phyloP scores from a whole-genome alignment of 495 filamentous ascomycete genomes.

The Penicillium dipodomyicola region DNA sequence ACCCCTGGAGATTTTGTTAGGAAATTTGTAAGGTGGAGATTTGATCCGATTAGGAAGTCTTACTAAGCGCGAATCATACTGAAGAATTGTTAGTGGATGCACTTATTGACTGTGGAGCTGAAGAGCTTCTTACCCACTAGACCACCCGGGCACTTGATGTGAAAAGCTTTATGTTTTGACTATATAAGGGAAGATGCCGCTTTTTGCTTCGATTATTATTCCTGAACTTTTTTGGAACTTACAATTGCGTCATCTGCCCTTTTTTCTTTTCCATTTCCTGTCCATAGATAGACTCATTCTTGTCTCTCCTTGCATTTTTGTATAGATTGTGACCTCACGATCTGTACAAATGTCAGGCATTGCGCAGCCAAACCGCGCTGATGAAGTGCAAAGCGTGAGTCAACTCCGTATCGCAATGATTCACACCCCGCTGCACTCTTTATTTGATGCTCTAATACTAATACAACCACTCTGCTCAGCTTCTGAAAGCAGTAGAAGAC shows the following conservation, averaged over 20 bases:
- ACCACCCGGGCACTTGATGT: too few relatives aligned
- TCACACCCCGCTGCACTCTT: constrained; percentile 3
- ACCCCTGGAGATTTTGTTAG: too few relatives aligned
- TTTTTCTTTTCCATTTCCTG: neutral
- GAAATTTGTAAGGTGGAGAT: too few relatives aligned
- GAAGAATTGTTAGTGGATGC: too few relatives aligned
- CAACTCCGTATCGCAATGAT: constrained; percentile 8
- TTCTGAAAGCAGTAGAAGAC: constrained; percentile 68
- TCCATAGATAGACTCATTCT: neutral
- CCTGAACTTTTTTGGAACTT: constrained; percentile 19
- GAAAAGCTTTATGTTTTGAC: too few relatives aligned
- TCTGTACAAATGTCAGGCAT: constrained; percentile 27
- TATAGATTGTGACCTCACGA: neutral
- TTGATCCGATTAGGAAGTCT: too few relatives aligned
- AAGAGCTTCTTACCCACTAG: too few relatives aligned
- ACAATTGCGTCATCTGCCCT: constrained; percentile 5
- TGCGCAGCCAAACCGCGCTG: constrained; percentile 32
- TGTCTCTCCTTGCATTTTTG: neutral
- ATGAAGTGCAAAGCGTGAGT: constrained; percentile 48
- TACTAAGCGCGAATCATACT: too few relatives aligned
- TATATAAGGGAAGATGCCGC: too few relatives aligned
- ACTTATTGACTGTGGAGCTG: too few relatives aligned
- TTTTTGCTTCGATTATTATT: too few relatives aligned
- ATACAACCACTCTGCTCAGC: constrained; percentile 43
- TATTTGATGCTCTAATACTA: neutral